These are phyloP conservation scores for Crithidia mellificae DNA, from an alignment of 208 protist species.

Conservation along the genomic window DNA sequence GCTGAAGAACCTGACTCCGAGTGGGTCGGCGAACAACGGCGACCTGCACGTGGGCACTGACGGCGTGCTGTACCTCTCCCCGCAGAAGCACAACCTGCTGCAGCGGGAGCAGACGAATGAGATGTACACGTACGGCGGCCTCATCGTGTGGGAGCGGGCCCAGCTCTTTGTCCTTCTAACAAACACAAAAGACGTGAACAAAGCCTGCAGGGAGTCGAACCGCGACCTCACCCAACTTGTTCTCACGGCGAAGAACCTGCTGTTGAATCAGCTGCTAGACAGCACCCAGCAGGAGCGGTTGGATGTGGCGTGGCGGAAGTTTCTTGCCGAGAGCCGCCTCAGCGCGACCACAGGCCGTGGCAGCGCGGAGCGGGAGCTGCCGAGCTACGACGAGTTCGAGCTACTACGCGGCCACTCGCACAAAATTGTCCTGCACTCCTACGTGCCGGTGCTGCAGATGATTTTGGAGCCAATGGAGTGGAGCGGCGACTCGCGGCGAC, in stretches of 20 bases:
- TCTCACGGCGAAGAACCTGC: constrained; percentile 44
- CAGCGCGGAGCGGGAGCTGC: constrained; percentile 25
- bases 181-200: constrained; percentile 23
- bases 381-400: constrained; percentile 55
- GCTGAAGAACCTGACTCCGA: constrained; percentile 42
- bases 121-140: constrained; percentile 65
- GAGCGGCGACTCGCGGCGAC: constrained; percentile 27
- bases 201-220: constrained; percentile 21
- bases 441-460: constrained; percentile 37
- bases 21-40: constrained; percentile 19
- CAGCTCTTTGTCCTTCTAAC: constrained; percentile 73
- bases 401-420: constrained; percentile 39
- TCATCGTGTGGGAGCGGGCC: constrained; percentile 66
- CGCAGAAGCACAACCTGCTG: constrained; percentile 30
- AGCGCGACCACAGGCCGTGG: constrained; percentile 5
- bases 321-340: constrained; percentile 23
- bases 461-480: constrained; percentile 40
- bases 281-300: constrained; percentile 71
- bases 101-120: constrained; percentile 26
- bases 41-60: constrained; percentile 26
- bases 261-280: constrained; percentile 71
- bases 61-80: constrained; percentile 28
- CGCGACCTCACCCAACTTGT: constrained; percentile 48
- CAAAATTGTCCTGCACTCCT: constrained; percentile 37
- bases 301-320: constrained; percentile 58